These are phyloP conservation scores for Rubus parviflorus DNA, from an alignment of 306 rosid genomes.

Conservation along the genomic window DNA sequence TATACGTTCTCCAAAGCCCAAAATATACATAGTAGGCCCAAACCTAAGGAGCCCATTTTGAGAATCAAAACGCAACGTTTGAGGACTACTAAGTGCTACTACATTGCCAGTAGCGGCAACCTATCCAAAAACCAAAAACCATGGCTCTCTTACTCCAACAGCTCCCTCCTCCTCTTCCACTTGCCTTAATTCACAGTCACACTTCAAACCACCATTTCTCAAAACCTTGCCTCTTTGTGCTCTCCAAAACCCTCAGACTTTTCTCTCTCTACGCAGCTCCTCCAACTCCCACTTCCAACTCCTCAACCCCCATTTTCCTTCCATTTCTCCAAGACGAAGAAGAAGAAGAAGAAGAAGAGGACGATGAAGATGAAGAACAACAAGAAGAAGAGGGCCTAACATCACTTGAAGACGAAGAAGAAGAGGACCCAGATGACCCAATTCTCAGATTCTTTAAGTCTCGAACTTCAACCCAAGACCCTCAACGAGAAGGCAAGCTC, in stretches of 20 bases:
- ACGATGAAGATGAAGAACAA: not conserved
- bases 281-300: slow-evolving; percentile 21
- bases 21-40: not conserved
- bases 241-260: slow-evolving; percentile 32
- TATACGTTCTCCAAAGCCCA: not conserved
- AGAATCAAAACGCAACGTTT: too few species aligned
- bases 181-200: slow-evolving; percentile 25
- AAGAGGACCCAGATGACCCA: slow-evolving; percentile 50
- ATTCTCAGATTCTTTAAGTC: slow-evolving; percentile 60
- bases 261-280: slow-evolving; percentile 38
- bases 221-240: slow-evolving; percentile 24
- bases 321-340: slow-evolving; percentile 38
- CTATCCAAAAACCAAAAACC: slow-evolving; percentile 22
- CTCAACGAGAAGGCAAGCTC: slow-evolving; percentile 45
- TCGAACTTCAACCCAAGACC: slow-evolving; percentile 49
- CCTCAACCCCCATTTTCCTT: slow-evolving; percentile 51
- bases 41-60: not conserved
- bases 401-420: slow-evolving; percentile 13
- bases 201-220: slow-evolving; percentile 8
- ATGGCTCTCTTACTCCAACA: slow-evolving; percentile 43
- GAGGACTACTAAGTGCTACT: too few species aligned
- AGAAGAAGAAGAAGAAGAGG: not conserved
- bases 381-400: slow-evolving; percentile 1
- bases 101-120: not conserved
- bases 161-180: slow-evolving; percentile 27